A percentile compares a stretch with the other conserved stretches of the same genome.
Conservation (phyloP, 495 filamentous ascomycete species). For the Friedmanniomyces endolithicus region DNA sequence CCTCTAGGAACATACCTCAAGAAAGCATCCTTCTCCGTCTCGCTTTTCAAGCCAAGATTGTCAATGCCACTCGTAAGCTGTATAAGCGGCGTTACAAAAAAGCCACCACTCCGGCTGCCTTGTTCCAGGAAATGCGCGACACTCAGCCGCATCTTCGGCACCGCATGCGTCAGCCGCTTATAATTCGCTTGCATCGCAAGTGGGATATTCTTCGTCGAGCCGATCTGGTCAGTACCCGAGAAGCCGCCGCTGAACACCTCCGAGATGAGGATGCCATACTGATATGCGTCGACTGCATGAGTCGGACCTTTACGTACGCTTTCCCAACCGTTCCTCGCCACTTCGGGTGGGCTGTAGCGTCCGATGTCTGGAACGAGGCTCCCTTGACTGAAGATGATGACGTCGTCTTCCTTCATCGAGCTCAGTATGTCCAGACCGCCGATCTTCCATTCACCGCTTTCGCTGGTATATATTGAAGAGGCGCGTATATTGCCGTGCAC, state of each 20-base stretch:
- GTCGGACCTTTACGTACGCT: constrained; percentile 69
- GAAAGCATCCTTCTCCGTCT: constrained; percentile 73
- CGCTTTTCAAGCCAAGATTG: constrained; percentile 74
- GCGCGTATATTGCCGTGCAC: constrained; percentile 77
- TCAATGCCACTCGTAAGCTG: constrained; percentile 85
- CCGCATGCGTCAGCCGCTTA: constrained; percentile 73
- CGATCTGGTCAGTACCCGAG: constrained; percentile 56
- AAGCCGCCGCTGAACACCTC: constrained; percentile 85
- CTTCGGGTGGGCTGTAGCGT: constrained; percentile 73
- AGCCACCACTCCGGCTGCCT: constrained; percentile 65
- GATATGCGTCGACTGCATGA: constrained; percentile 72
- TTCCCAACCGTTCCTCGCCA: constrained; percentile 80
- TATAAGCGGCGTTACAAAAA: constrained; percentile 87
- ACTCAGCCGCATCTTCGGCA: constrained; percentile 75
- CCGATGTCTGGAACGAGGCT: constrained; percentile 71
- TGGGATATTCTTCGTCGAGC: constrained; percentile 76
- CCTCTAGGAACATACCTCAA: constrained; percentile 46
- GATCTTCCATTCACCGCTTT: constrained; percentile 96
- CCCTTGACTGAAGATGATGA: constrained; percentile 80
- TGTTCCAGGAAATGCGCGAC: constrained; percentile 82
- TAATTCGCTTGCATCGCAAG: constrained; percentile 79
- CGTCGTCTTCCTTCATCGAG: constrained; percentile 88
- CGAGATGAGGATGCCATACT: constrained; percentile 70
- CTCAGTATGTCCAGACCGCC: constrained; percentile 88
- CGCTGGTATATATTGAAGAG: constrained; percentile 77